phyloP scores from a whole-genome alignment of 2,329 filamentous ascomycete genomes.

The Diaporthe helianthi region DNA sequence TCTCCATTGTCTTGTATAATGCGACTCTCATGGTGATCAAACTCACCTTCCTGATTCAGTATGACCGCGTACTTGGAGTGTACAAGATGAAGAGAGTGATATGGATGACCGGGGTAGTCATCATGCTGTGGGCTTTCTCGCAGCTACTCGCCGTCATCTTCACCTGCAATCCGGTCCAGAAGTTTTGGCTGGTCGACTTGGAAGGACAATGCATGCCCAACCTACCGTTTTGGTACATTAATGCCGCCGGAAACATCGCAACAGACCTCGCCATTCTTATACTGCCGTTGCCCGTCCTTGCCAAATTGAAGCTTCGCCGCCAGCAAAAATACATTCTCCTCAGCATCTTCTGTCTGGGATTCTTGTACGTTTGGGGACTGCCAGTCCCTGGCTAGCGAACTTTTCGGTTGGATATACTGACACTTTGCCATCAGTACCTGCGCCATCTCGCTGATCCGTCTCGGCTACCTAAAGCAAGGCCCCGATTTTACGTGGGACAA shows the following conservation, averaged over 20 bases:
- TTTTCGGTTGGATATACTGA: not conserved
- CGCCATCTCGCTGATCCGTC: constrained; percentile 48
- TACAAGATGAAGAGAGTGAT: constrained; percentile 44
- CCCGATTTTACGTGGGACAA: constrained; percentile 48
- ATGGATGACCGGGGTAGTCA: constrained; percentile 42
- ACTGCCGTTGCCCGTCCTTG: constrained; percentile 46
- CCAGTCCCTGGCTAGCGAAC: not conserved
- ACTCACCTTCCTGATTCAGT: constrained; percentile 48
- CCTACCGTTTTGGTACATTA: constrained; percentile 46
- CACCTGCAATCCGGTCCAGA: constrained; percentile 45
- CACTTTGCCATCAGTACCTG: constrained; percentile 41
- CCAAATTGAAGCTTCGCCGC: constrained; percentile 44
- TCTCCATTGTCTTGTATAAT: constrained; percentile 49
- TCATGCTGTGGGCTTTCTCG: constrained; percentile 46
- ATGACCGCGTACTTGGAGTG: constrained; percentile 47
- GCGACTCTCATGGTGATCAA: constrained; percentile 45
- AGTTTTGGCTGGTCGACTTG: constrained; percentile 44
- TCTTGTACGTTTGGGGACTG: constrained; percentile 44
- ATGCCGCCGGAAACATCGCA: constrained; percentile 47
- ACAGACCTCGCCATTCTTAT: constrained; percentile 48
- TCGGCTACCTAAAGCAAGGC: constrained; percentile 45
- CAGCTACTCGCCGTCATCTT: constrained; percentile 47
- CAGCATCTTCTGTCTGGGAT: constrained; percentile 48
- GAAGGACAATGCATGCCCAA: constrained; percentile 44
- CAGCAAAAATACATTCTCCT: constrained; percentile 45